Conservation (phyloP, 2,329 filamentous ascomycete genomes). For the Pseudocercospora crystallina region DNA sequence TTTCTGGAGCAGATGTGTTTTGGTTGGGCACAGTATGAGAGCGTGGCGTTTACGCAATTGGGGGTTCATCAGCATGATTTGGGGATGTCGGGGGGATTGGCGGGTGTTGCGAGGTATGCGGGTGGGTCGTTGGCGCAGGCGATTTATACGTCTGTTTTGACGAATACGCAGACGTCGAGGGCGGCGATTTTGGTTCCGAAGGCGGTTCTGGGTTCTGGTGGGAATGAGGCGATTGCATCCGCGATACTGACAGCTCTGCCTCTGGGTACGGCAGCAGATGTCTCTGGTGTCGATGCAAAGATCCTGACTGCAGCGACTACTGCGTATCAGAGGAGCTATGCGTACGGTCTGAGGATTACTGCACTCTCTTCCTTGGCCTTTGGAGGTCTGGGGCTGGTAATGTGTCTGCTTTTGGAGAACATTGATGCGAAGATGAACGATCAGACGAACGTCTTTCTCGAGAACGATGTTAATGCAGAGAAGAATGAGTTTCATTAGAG, state of each 20-base stretch:
- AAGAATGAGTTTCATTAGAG: slow-evolving; percentile 16
- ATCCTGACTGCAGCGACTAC: slow-evolving; percentile 12
- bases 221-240: slow-evolving; percentile 1
- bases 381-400: slow-evolving; percentile 12
- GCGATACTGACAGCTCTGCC: slow-evolving; percentile 12
- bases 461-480: slow-evolving; percentile 17
- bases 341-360: slow-evolving; percentile 16
- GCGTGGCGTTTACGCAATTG: slow-evolving; percentile 51
- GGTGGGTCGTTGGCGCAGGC: slow-evolving; percentile 16
- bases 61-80: slow-evolving; percentile 52
- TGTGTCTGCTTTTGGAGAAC: slow-evolving; percentile 15
- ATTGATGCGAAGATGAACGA: slow-evolving; percentile 20
- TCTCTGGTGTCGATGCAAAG: slow-evolving; percentile 9
- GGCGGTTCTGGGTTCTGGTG: slow-evolving; percentile 11
- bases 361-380: slow-evolving; percentile 16
- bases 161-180: slow-evolving; percentile 13
- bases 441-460: slow-evolving; percentile 17
- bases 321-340: slow-evolving; percentile 16
- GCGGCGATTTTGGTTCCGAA: slow-evolving; percentile 8
- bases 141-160: slow-evolving; percentile 16
- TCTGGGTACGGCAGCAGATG: slow-evolving; percentile 1
- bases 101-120: slow-evolving; percentile 43
- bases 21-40: slow-evolving; percentile 50
- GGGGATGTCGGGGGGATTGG: slow-evolving; percentile 46
- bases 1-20: slow-evolving; percentile 49